Evolutionary conservation across 2,329 filamentous ascomycete genomes (phyloP).

Genomic region (Calonectria crousiana): DNA sequence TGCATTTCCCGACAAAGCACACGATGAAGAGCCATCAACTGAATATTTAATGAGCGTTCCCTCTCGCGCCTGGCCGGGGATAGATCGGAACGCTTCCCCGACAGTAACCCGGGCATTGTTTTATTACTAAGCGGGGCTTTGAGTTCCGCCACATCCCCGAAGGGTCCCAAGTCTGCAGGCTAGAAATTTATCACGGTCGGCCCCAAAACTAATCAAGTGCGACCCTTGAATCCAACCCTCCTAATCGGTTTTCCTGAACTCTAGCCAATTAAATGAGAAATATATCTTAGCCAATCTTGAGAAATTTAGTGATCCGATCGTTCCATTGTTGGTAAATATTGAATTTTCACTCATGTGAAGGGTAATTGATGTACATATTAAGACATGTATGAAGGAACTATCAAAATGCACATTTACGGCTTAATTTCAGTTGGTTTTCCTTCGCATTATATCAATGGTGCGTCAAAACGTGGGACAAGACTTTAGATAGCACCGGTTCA

Average conservation of each 20-base stretch:
- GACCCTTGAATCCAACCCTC: background rate
- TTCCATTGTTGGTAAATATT: too few relatives aligned
- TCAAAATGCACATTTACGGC: too few relatives aligned
- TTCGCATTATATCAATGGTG: too few relatives aligned
- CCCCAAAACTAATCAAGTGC: background rate
- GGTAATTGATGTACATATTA: too few relatives aligned
- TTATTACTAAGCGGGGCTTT: background rate
- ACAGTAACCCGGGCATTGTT: background rate
- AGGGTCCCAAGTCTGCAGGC: background rate
- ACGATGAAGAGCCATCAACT: background rate
- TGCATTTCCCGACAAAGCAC: background rate
- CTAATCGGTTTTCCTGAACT: background rate
- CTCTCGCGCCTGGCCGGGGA: background rate
- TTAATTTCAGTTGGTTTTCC: too few relatives aligned
- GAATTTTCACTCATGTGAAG: too few relatives aligned
- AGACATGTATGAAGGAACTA: too few relatives aligned
- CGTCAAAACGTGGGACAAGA: too few relatives aligned
- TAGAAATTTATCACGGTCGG: background rate
- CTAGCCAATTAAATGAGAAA: background rate
- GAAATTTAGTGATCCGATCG: background rate
- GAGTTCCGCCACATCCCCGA: background rate
- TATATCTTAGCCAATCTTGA: background rate
- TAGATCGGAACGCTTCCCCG: background rate
- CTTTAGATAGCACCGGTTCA: too few relatives aligned
- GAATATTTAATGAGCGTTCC: background rate